phyloP scores from a whole-genome alignment of 805 yeast genomes.

The Priceomyces haplophilus region DNA sequence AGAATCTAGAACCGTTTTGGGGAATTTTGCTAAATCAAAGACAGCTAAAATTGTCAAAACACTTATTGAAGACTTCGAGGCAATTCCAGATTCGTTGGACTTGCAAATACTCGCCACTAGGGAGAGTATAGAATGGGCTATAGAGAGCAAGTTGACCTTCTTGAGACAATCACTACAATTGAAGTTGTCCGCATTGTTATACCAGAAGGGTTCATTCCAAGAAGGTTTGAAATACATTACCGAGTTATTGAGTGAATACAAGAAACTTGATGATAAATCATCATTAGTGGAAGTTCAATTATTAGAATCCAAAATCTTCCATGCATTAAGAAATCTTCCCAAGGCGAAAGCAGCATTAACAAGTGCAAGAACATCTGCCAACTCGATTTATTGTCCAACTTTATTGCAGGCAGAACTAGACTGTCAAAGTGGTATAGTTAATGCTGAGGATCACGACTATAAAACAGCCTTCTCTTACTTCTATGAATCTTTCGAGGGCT shows the following conservation, averaged over 20 bases:
- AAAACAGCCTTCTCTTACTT: slow-evolving; percentile 95
- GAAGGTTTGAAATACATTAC: slow-evolving; percentile 73
- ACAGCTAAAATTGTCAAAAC: slow-evolving; percentile 86
- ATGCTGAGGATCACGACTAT: slow-evolving; percentile 96
- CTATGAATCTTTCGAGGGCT: slow-evolving; percentile 92
- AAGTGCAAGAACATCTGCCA: slow-evolving; percentile 96
- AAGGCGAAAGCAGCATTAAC: slow-evolving; percentile 91
- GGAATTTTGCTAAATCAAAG: slow-evolving; percentile 85
- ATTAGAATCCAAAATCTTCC: slow-evolving; percentile 85
- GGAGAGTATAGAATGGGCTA: slow-evolving; percentile 86
- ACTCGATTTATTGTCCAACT: slow-evolving; percentile 94
- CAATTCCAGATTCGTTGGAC: slow-evolving; percentile 58
- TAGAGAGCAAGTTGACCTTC: slow-evolving; percentile 77
- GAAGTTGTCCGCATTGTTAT: slow-evolving; percentile 73
- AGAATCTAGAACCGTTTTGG: slow-evolving; percentile 67
- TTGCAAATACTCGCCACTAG: slow-evolving; percentile 70
- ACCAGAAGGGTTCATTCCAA: slow-evolving; percentile 59
- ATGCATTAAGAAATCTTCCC: slow-evolving; percentile 85
- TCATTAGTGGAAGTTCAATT: slow-evolving; percentile 94
- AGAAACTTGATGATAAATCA: slow-evolving; percentile 91
- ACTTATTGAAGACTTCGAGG: slow-evolving; percentile 74
- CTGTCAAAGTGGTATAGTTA: slow-evolving; percentile 89
- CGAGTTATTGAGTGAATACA: slow-evolving; percentile 75
- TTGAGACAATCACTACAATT: slow-evolving; percentile 85
- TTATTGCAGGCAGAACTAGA: slow-evolving; percentile 90